Evolutionary conservation across 2,329 filamentous ascomycete genomes (phyloP), one percentile per base, ranked within the genome.

Genomic region (Lachnum nothofagi): DNA sequence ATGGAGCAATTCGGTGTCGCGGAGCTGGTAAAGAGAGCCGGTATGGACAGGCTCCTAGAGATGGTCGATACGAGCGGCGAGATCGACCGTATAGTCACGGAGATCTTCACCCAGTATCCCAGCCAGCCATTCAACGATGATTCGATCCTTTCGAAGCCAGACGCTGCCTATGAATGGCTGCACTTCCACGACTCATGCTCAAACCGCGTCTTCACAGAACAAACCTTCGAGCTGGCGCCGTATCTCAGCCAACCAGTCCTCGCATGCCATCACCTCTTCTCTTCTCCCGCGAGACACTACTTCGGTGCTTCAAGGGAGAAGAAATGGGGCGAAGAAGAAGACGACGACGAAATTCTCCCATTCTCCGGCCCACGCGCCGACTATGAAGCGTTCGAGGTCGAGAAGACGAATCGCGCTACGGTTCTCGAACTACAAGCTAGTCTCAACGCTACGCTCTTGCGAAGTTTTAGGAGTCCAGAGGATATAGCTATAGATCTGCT

Each of bases 91-190:
- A 85, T 94, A 60, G 75, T 91, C 63, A 83, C 82, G 16, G 87
- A 97, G 54, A 85, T 94, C 60, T 95, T 96, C 63, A 76, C 86
- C 19, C 79, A 86, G 57, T 98, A 95, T 66, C 90, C 91, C 0
- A 82, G 81, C 35, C 87, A 90, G 59, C 83, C 90, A 17, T 98
- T 86, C 68, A 94, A 96, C 70, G 93, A 98, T 65, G 93, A 98
- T 67, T 86, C 84, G 1, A 85, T 88, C 58, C 81, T 98, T 25
- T 87, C 84, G 27, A 98, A 98, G 64, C 94, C 94, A 0, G 83
- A 85, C 57, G 72, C 79, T 1, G 66, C 66, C 5, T 95, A 95
- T 67, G 91, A 96, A 63, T 98, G 93, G 93, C 79, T 98, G 47
- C 77, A 94, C 66, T 97, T 98, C 68, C 88, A 96, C 67, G 93